phyloP scores from a whole-genome alignment of 768 basidiomycete genomes.

The Tylopilus vinaceipallidus region DNA sequence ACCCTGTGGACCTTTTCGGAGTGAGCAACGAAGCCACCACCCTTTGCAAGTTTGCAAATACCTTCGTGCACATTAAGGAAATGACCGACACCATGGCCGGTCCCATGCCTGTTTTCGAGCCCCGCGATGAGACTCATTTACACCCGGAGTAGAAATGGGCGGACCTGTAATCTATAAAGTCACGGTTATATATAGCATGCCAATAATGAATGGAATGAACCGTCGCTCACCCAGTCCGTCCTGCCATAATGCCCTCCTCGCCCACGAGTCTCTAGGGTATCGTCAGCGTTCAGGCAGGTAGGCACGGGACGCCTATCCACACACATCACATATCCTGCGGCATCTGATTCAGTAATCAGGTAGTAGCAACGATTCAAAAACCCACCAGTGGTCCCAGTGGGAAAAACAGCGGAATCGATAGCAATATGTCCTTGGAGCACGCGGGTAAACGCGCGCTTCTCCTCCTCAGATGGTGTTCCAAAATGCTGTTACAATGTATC shows the following conservation, averaged over 20 bases:
- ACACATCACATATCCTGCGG: constrained; percentile 55
- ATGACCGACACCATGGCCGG: constrained; percentile 93
- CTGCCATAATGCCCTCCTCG: constrained; percentile 76
- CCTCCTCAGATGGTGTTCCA: constrained; percentile 76
- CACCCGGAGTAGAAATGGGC: neutral
- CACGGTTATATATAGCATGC: neutral
- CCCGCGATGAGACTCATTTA: constrained; percentile 2
- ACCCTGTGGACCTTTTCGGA: constrained; percentile 50
- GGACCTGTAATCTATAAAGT: constrained; percentile 54
- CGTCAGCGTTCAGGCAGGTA: neutral
- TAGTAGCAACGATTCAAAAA: neutral
- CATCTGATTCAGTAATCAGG: neutral
- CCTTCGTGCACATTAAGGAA: constrained; percentile 94
- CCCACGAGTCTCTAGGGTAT: constrained; percentile 68
- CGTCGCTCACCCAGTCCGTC: constrained; percentile 72
- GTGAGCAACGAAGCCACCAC: constrained; percentile 1
- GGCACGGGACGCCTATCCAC: constrained; percentile 9
- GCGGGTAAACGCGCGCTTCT: constrained; percentile 86
- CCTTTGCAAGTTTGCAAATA: constrained; percentile 7
- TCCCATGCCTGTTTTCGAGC: constrained; percentile 64
- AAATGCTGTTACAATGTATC: constrained; percentile 62
- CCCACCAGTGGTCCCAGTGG: constrained; percentile 72
- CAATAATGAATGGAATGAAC: neutral
- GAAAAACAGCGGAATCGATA: constrained; percentile 83
- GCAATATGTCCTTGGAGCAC: constrained; percentile 91